These are phyloP conservation scores for Macrocystidia cucumis DNA, from an alignment of 1,284 basidiomycete species.

Conservation along the genomic window DNA sequence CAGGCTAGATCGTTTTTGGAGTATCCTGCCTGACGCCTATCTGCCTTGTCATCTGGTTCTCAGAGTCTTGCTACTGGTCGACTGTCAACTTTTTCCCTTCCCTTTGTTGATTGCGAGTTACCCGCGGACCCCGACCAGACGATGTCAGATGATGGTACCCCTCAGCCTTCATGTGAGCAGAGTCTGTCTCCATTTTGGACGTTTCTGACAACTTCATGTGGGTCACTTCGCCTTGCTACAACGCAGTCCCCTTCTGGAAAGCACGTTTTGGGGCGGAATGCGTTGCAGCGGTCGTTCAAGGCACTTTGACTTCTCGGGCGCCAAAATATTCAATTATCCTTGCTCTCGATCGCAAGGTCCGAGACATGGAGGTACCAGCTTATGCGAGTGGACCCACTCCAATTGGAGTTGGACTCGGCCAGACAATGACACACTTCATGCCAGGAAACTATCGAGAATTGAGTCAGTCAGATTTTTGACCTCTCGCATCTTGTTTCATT, in stretches of 20 bases:
- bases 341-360: conserved; percentile 54
- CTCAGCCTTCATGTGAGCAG: conserved; percentile 49
- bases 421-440: conserved; percentile 61
- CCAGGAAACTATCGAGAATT: conserved; percentile 59
- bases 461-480: conserved; percentile 31
- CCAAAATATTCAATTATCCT: conserved; percentile 59
- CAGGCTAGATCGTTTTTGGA: not conserved
- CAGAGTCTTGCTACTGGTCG: conserved; percentile 59
- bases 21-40: conserved; percentile 3
- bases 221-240: conserved; percentile 3
- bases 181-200: conserved; percentile 18
- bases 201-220: conserved; percentile 3
- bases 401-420: conserved; percentile 31
- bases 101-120: conserved; percentile 60
- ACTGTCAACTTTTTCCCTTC: conserved; percentile 54
- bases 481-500: conserved; percentile 3
- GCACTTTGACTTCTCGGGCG: conserved; percentile 54
- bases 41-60: no score
- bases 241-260: conserved; percentile 63
- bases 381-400: conserved; percentile 39
- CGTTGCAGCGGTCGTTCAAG: conserved; percentile 56
- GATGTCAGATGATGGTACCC: conserved; percentile 41
- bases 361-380: conserved; percentile 51
- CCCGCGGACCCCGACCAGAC: conserved; percentile 47
- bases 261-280: conserved; percentile 64